phyloP scores from a whole-genome alignment of 805 yeast genomes.

The Yamadazyma insecticola region DNA sequence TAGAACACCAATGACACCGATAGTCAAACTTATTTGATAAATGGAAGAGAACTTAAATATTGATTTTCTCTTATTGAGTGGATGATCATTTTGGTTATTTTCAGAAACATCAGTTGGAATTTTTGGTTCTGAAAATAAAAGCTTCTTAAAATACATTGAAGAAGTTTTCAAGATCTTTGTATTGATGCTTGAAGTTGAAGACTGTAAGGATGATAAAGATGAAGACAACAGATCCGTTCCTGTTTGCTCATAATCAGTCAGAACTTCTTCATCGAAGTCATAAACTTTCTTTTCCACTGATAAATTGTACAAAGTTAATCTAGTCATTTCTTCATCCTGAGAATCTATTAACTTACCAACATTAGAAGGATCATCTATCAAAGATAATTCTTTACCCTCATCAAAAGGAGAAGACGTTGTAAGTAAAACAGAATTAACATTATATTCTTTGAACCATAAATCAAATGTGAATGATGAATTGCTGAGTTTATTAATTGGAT shows the following conservation, averaged over 20 bases:
- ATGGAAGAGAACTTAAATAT: conserved; percentile 14
- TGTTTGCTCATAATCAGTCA: conserved; percentile 9
- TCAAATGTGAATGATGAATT: conserved; percentile 19
- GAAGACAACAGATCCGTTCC: conserved; percentile 21
- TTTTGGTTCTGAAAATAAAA: conserved; percentile 19
- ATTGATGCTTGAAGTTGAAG: conserved; percentile 25
- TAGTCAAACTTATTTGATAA: conserved; percentile 31
- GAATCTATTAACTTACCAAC: conserved; percentile 12
- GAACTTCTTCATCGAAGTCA: conserved; percentile 13
- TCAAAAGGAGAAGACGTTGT: conserved; percentile 17
- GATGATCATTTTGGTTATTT: conserved; percentile 1
- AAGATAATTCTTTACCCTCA: conserved; percentile 3
- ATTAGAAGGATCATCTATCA: conserved; percentile 6
- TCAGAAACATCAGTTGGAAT: conserved; percentile 3
- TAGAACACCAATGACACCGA: conserved; percentile 36
- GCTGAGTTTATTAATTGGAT: conserved; percentile 18
- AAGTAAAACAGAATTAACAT: conserved; percentile 26
- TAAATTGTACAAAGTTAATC: conserved; percentile 21
- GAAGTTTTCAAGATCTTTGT: conserved; percentile 23
- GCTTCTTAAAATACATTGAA: conserved; percentile 24
- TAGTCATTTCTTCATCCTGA: conserved; percentile 31
- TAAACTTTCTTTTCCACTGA: conserved; percentile 18
- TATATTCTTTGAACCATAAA: conserved; percentile 33
- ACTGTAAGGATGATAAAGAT: conserved; percentile 24
- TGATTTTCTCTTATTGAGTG: conserved; percentile 10